Evolutionary conservation across 2,329 filamentous ascomycete genomes (phyloP), one percentile per base, ranked within the genome.

Genomic region (Rachicladosporium sp.): DNA sequence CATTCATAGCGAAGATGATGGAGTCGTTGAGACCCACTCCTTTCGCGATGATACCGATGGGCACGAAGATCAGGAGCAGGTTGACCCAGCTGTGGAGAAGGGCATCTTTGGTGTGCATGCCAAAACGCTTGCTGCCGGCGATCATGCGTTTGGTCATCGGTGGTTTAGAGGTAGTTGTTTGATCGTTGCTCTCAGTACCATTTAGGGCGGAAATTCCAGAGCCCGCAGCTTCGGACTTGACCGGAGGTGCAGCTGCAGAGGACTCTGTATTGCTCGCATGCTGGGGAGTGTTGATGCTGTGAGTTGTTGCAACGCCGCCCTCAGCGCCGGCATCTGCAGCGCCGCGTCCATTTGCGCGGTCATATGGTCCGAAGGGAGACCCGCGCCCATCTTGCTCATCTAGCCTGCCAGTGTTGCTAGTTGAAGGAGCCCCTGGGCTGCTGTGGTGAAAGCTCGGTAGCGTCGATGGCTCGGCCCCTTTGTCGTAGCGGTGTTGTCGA

Each of bases 81-180:
- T 91, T 89, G 65, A 89, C 67, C 74, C 80, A 86, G 66, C 78
- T 86, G 56, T 83, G 76, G 33, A 78, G 71, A 46, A 88, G 52
- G 53, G 67, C 67, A 77, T 76, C 56, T 65, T 70, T 69, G 40
- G 63, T 62, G 48, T 70, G 67, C 29, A 68, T 70, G 48, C 69
- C 62, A 57, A 78, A 74, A 54, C 66, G 62, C 46, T 65, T 62
- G 13, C 63, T 64, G 43, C 68, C 66, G 48, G 69, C 60, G 46
- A 61, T 67, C 49, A 74, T 64, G 50, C 75, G 69, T 41, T 61
- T 57, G 30, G 64, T 44, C 44, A 76, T 59, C 48, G 64, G 61
- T 43, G 60, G 60, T 57, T 69, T 67, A 8, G 31, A 10, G 8
- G 33, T 35, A 19, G 40, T 38, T 31, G 40, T 35, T 30, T 50